Conservation (phyloP, 305 asterid genomes). For the Ilex paraguariensis region DNA sequence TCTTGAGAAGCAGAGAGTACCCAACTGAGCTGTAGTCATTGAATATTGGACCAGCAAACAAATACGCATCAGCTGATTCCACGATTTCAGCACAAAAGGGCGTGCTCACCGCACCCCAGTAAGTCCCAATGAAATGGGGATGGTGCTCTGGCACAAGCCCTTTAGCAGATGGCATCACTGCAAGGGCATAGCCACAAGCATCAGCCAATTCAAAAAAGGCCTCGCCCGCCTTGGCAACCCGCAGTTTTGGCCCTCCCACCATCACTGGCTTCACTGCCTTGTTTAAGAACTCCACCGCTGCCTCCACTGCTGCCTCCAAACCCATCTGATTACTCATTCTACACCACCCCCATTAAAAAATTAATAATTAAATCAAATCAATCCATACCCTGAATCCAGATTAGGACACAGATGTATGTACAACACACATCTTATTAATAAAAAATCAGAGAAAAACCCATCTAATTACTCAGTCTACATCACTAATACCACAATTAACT, state of each 20-base stretch:
- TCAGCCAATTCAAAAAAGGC: conserved; percentile 26
- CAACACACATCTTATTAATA: too few relatives aligned
- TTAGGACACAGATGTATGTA: too few relatives aligned
- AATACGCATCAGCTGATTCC: conserved; percentile 85
- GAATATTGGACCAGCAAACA: conserved; percentile 86
- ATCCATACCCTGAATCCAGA: too few relatives aligned
- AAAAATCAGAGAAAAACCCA: too few relatives aligned
- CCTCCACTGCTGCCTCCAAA: conserved; percentile 28
- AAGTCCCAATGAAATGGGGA: conserved; percentile 27
- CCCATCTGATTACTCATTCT: conserved; percentile 27
- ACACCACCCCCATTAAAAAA: neutral
- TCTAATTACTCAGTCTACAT: too few relatives aligned
- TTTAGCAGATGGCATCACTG: conserved; percentile 29
- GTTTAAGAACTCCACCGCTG: conserved; percentile 23
- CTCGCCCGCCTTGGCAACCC: conserved; percentile 20
- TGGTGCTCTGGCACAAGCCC: conserved; percentile 28
- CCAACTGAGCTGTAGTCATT: conserved; percentile 85
- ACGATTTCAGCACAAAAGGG: conserved; percentile 85
- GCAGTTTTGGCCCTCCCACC: conserved; percentile 25
- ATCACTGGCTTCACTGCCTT: conserved; percentile 28
- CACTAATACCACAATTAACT: too few relatives aligned
- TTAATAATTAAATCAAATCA: too few relatives aligned
- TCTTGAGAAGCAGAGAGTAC: conserved; percentile 77
- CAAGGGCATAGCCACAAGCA: conserved; percentile 22
- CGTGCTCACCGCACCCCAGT: conserved; percentile 89